Conservation (phyloP, 176 grass and related monocot species). For the Cenchrus purpureus region DNA sequence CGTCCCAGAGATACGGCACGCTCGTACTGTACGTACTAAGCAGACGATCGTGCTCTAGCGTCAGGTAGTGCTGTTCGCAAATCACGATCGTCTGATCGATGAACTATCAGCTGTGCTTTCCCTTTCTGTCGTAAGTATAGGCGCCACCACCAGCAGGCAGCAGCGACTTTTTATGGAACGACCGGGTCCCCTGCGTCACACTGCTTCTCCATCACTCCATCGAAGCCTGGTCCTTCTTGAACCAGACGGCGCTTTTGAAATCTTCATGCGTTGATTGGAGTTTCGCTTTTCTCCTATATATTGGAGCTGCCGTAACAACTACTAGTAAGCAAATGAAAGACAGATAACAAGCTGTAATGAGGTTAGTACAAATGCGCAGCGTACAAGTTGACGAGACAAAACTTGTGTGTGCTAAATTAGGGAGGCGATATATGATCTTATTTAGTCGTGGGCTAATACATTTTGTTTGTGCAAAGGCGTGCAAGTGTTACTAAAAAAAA, state of each 20-base stretch:
- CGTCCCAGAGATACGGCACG: not conserved
- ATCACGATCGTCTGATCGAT: constrained; percentile 11
- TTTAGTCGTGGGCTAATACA: no score
- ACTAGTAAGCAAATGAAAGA: not conserved
- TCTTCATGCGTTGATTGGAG: not conserved
- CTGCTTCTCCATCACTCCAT: not conserved
- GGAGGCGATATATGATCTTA: no score
- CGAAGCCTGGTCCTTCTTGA: not conserved
- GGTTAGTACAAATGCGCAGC: not conserved
- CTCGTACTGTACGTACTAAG: not conserved
- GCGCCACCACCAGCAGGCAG: not conserved
- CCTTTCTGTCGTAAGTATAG: not conserved
- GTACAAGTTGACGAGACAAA: not conserved
- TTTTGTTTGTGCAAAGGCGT: no score
- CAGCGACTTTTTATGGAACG: not conserved
- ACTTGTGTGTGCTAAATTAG: no score
- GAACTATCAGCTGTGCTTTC: not conserved
- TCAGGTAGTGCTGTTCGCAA: not conserved
- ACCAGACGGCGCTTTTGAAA: not conserved
- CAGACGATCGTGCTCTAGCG: not conserved
- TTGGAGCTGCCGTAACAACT: not conserved
- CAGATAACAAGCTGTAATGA: not conserved
- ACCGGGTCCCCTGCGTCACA: not conserved
- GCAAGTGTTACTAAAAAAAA: no score
- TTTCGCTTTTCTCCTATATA: not conserved